Base-by-base conservation (phyloP, 441 rosid genomes). In the Erodium moschatum region DNA sequence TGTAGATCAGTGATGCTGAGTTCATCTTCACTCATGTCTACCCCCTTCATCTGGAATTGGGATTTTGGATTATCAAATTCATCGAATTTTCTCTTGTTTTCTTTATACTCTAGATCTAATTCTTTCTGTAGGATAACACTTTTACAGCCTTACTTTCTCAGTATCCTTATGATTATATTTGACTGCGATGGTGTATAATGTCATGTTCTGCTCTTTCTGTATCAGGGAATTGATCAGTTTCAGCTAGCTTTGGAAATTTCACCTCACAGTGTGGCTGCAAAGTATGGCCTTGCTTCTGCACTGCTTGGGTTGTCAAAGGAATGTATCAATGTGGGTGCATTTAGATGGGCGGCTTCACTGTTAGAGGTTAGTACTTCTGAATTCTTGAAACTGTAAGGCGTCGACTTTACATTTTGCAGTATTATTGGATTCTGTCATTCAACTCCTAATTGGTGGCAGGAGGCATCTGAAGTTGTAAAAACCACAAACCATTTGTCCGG, bases 271-370 rank as follows among this genome's bases (percentile, higher is more conserved):
- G 74, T 88, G 61, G 79, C 97, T 67, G 96, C 88, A 76, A 85
- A 78, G 77, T 85, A 86, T 75, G 97, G 98, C 69, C 84, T 89
- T 75, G 93, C 94, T 66, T 84, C 94, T 79, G 96, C 91, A 67
- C 80, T 88, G 74, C 86, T 89, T 77, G 85, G 92, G 73, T 85
- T 85, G 87, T 84, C 97, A 72, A 91, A 89, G 73, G 92, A 91
- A 80, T 86, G 92, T 65, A 82, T 87, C 70, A 83, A 82, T 81
- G 75, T 84, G 76, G 98, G 98, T 56, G 94, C 97, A 65, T 88
- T 87, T 76, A 76, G 74, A 72, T 89, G 97, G 98, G 96, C 86
- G 69, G 86, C 96, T 71, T 89, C 96, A 52, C 81, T 94, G 56
- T 76, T 94, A 66, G 86, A 91, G 92, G 98, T 94, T 78, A 69